Conservation (phyloP, 768 basidiomycete species). For the Pleurotus giganteus region DNA sequence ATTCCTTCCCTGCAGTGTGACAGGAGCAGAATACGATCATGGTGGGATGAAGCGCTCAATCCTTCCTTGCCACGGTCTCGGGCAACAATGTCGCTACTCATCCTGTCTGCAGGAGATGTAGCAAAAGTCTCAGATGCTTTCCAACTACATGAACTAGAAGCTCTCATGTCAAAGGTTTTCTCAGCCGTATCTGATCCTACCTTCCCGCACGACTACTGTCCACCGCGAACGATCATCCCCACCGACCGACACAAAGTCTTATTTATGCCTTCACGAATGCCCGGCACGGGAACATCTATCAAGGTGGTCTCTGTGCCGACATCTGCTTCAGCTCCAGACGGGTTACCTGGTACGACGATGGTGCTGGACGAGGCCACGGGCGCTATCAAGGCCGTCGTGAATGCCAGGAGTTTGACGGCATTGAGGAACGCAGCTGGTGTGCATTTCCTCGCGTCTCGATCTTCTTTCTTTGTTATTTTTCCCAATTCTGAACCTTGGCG, state of each 20-base stretch:
- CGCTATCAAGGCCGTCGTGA: conserved; percentile 69
- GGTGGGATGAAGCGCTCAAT: too few species aligned
- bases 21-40: too few species aligned
- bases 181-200: not conserved
- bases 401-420: conserved; percentile 76
- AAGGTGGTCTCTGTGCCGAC: conserved; percentile 83
- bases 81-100: conserved; percentile 5
- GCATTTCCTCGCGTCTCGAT: conserved; percentile 9
- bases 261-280: conserved; percentile 81
- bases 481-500: not conserved
- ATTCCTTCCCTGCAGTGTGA: too few species aligned
- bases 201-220: conserved; percentile 33
- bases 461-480: not conserved
- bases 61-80: too few species aligned
- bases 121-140: not conserved
- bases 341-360: conserved; percentile 75
- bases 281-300: conserved; percentile 52
- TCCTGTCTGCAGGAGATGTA: not conserved
- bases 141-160: not conserved
- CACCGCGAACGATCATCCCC: conserved; percentile 58
- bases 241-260: conserved; percentile 58
- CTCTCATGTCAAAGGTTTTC: conserved; percentile 4
- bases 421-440: conserved; percentile 79
- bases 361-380: conserved; percentile 74
- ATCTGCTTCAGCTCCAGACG: conserved; percentile 36